Evolutionary conservation across 2,329 filamentous ascomycete genomes (phyloP), one percentile per base, ranked within the genome.

Genomic region (Cladosporium cucumerinum): DNA sequence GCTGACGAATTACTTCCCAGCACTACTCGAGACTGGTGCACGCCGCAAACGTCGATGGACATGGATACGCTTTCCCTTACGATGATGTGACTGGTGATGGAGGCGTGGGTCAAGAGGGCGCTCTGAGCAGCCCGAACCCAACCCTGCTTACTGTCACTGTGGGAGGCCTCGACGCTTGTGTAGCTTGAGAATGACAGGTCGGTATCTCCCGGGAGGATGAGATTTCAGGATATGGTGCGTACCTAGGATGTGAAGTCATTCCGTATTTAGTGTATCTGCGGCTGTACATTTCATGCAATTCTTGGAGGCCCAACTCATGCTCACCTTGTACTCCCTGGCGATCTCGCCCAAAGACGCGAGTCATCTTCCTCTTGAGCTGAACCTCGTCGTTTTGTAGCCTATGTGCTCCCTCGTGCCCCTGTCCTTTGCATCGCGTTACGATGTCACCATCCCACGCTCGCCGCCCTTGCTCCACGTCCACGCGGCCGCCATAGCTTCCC

Each of bases 11-110:
- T 25, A 7, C 3, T 51, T 18, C 16, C 6, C 49, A 76, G 73
- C 74, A 76, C 61, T 76, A 76, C 62, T 67, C 74, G n/a, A 65
- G 74, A 25, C 70, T 76, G 48, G 72, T 76, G 11, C 74, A 76
- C 61, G 70, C 72, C 8, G 71, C 73, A 23, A 86, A 88, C 76
- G 72, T 82, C 5, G 86, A 89, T 72, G 82, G 82, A 1, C 78
- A 80, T 52, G 88, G 88, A 0, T 90, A 90, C 72, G 84, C 86
- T 0, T 90, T 89, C 71, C 81, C 88, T 0, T 90, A 89, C 69
- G 88, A 90, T 70, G 88, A 90, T 72, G 87, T 90, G 21, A 84
- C 85, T 63, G 83, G 86, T 0, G 78, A 81, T 66, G 85, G 82
- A 21, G 80, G 82, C 30, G 77, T 81, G 67, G 67, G 68, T 54